These are phyloP conservation scores for Mycena kentingensis DNA, from an alignment of 768 basidiomycete species.

Conservation along the genomic window DNA sequence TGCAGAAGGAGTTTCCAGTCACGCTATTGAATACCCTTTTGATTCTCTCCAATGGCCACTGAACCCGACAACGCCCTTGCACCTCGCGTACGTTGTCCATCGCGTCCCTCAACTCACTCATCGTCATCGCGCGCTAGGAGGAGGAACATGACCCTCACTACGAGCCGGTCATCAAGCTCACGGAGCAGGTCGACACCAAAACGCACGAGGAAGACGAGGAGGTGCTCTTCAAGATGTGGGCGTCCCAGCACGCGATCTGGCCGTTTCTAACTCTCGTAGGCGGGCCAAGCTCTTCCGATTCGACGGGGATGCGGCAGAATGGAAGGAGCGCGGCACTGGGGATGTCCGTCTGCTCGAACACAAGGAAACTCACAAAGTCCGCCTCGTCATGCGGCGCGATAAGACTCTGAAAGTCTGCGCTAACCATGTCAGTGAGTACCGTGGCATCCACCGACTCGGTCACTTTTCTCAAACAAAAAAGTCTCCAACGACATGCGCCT, in stretches of 20 bases:
- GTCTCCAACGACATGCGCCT: constrained; percentile 90
- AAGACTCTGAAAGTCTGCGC: constrained; percentile 99
- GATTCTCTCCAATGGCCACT: constrained; percentile 46
- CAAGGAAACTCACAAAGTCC: constrained; percentile 86
- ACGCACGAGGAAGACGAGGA: constrained; percentile 95
- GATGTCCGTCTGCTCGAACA: constrained; percentile 91
- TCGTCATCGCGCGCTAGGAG: constrained; percentile 41
- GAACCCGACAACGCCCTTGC: constrained; percentile 65
- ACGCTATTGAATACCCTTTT: constrained; percentile 8
- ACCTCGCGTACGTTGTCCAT: constrained; percentile 59
- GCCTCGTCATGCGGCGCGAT: constrained; percentile 99
- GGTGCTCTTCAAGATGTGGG: constrained; percentile 93
- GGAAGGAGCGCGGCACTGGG: constrained; percentile 98
- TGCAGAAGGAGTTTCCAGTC: neutral
- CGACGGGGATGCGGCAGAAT: constrained; percentile 73
- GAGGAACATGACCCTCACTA: constrained; percentile 90
- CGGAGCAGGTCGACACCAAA: constrained; percentile 93
- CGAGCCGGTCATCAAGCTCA: constrained; percentile 96
- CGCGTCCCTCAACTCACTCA: constrained; percentile 10
- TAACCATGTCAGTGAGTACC: constrained; percentile 82
- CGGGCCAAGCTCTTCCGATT: constrained; percentile 99
- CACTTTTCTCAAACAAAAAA: constrained; percentile 31
- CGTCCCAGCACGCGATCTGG: constrained; percentile 40
- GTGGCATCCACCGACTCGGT: no score
- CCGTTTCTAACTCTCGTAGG: constrained; percentile 51